Conservation (phyloP, 2,329 filamentous ascomycete species). For the Venturia carpophila region DNA sequence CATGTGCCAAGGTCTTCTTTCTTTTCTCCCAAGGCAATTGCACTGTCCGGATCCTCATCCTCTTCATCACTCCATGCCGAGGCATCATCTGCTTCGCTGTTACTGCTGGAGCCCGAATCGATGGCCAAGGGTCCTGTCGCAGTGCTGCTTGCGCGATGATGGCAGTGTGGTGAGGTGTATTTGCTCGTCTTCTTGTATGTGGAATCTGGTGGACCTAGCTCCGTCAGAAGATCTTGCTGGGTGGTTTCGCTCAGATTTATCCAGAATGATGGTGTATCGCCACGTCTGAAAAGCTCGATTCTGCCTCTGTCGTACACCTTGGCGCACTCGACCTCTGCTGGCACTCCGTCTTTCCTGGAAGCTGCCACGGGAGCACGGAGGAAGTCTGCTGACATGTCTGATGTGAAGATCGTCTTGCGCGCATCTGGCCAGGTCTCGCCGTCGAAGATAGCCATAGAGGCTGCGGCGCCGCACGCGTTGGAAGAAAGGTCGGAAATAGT, state of each 20-base stretch:
- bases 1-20: constrained; percentile 63
- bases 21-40: constrained; percentile 48
- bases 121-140: constrained; percentile 8
- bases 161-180: constrained; percentile 3
- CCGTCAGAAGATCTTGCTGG: constrained; percentile 81
- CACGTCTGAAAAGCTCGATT: constrained; percentile 66
- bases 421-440: constrained; percentile 87
- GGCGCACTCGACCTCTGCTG: constrained; percentile 80
- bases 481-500: constrained; percentile 75
- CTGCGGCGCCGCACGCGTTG: constrained; percentile 65
- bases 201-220: constrained; percentile 86
- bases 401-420: constrained; percentile 67
- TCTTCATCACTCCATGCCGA: constrained; percentile 51
- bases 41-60: constrained; percentile 38
- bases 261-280: constrained; percentile 55
- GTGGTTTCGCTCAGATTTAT: constrained; percentile 79
- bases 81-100: constrained; percentile 18
- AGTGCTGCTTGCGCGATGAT: constrained; percentile 7
- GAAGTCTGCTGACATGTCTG: constrained; percentile 14
- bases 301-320: constrained; percentile 69
- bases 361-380: constrained; percentile 38
- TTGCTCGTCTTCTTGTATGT: constrained; percentile 76
- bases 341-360: constrained; percentile 68
- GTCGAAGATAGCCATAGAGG: constrained; percentile 82
- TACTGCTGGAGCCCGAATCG: background rate